Percentiles rank a stretch among this genome's conserved stretches.
Conservation (phyloP, 305 asterid species). For the Rubia balearica region DNA sequence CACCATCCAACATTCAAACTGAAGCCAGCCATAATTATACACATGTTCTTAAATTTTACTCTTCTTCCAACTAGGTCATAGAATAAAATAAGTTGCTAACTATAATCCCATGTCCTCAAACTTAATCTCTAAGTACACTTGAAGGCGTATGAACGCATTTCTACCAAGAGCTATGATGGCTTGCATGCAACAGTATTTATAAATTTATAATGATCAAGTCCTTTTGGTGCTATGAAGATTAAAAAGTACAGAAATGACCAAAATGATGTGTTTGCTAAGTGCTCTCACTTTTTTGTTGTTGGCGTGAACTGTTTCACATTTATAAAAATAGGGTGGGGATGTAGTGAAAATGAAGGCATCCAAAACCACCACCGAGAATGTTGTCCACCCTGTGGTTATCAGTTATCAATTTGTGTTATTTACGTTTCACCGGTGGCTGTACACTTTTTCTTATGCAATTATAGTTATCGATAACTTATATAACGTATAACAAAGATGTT, state of each 20-base stretch:
- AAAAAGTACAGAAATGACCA: neutral
- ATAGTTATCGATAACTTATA: no score
- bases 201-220: neutral
- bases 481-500: no score
- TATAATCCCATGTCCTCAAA: neutral
- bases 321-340: slow-evolving; percentile 35
- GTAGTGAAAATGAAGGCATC: slow-evolving; percentile 47
- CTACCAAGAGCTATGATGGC: neutral
- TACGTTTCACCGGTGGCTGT: neutral
- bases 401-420: slow-evolving; percentile 15
- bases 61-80: neutral
- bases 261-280: neutral
- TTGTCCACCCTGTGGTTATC: neutral
- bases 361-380: neutral
- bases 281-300: slow-evolving; percentile 27
- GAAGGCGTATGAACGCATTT: neutral
- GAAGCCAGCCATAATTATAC: neutral
- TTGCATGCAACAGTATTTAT: neutral
- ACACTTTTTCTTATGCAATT: no score
- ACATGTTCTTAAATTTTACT: neutral
- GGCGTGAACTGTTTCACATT: slow-evolving; percentile 27
- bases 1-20: slow-evolving; percentile 13
- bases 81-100: neutral
- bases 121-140: neutral
- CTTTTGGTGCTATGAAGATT: neutral